Percentiles rank a stretch among this genome's conserved stretches.
These are phyloP conservation scores for Meripilus lineatus DNA, from an alignment of 1,284 basidiomycete genomes.

Conservation along the genomic window DNA sequence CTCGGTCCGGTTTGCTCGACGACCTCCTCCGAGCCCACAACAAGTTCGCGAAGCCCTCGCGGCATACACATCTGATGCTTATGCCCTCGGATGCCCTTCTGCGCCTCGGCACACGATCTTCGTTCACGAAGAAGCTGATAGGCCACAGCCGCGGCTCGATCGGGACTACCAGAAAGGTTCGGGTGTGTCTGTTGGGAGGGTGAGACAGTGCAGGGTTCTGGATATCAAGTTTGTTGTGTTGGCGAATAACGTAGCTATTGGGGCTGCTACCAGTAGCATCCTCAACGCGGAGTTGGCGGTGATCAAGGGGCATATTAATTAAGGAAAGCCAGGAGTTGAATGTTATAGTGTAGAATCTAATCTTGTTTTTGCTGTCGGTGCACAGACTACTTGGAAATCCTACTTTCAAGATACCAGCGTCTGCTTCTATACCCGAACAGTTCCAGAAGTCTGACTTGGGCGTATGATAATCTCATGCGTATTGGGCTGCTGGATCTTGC, in stretches of 20 bases:
- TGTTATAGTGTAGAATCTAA: too few relatives aligned
- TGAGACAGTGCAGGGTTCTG: slow-evolving; percentile 86
- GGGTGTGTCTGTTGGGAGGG: slow-evolving; percentile 88
- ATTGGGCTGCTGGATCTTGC: too few relatives aligned
- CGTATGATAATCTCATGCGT: too few relatives aligned
- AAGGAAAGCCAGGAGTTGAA: too few relatives aligned
- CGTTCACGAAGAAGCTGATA: slow-evolving; percentile 89
- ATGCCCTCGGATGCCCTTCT: slow-evolving; percentile 78
- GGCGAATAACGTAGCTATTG: slow-evolving; percentile 93
- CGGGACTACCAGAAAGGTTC: slow-evolving; percentile 90
- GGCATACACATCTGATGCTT: slow-evolving; percentile 76
- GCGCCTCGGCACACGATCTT: slow-evolving; percentile 86
- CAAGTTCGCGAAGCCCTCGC: slow-evolving; percentile 82
- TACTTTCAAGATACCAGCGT: too few relatives aligned
- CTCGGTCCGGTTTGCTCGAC: slow-evolving; percentile 77
- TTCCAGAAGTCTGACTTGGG: too few relatives aligned
- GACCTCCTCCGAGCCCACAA: slow-evolving; percentile 84
- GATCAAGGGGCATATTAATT: slow-evolving; percentile 69
- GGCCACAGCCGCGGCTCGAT: slow-evolving; percentile 94
- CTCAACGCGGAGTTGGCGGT: slow-evolving; percentile 98
- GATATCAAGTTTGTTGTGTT: slow-evolving; percentile 97
- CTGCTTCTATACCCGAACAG: too few relatives aligned
- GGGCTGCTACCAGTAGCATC: slow-evolving; percentile 95
- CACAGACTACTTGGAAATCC: too few relatives aligned
- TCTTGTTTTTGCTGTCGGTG: too few relatives aligned